A percentile compares a stretch with the other conserved stretches of the same genome.
These are phyloP conservation scores for Aureobasidium sp. DNA, from an alignment of 2,329 filamentous ascomycete species.

Conservation along the genomic window DNA sequence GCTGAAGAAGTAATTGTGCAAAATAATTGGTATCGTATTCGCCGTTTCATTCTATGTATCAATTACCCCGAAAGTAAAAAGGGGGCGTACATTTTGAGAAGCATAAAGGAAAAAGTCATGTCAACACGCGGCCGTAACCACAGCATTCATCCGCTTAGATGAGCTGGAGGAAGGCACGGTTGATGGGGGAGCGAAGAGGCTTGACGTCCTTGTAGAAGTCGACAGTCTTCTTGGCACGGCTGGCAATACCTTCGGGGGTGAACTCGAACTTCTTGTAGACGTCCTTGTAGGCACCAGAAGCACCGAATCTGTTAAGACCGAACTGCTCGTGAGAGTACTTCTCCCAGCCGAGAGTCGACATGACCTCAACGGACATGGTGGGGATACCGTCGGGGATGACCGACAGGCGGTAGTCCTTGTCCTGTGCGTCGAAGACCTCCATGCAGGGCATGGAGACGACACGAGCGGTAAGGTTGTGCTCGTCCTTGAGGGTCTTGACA, in stretches of 20 bases:
- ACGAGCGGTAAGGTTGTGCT: conserved; percentile 79
- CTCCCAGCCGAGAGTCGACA: conserved; percentile 97
- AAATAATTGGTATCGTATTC: conserved; percentile 15
- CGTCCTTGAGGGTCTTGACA: conserved; percentile 82
- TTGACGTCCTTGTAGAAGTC: conserved; percentile 97
- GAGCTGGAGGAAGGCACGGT: conserved; percentile 96
- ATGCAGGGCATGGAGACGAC: conserved; percentile 95
- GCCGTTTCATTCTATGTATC: conserved; percentile 15
- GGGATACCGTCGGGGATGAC: conserved; percentile 93
- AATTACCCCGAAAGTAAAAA: not conserved
- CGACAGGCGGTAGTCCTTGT: conserved; percentile 89
- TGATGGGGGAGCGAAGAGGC: conserved; percentile 80
- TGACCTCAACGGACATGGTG: conserved; percentile 87
- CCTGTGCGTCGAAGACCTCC: conserved; percentile 90
- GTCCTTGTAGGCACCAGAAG: conserved; percentile 93
- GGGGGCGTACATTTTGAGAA: conserved; percentile 10
- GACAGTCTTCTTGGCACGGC: conserved; percentile 85
- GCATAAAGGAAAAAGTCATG: not conserved
- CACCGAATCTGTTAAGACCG: conserved; percentile 97
- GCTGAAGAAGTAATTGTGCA: not conserved
- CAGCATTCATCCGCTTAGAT: conserved; percentile 53
- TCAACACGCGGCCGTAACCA: conserved; percentile 12
- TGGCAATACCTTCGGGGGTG: conserved; percentile 91
- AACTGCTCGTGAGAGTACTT: conserved; percentile 99
- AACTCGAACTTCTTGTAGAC: conserved; percentile 99